Evolutionary conservation across 176 grass and related monocot species (phyloP).

Genomic region (Phoenix roebelenii): DNA sequence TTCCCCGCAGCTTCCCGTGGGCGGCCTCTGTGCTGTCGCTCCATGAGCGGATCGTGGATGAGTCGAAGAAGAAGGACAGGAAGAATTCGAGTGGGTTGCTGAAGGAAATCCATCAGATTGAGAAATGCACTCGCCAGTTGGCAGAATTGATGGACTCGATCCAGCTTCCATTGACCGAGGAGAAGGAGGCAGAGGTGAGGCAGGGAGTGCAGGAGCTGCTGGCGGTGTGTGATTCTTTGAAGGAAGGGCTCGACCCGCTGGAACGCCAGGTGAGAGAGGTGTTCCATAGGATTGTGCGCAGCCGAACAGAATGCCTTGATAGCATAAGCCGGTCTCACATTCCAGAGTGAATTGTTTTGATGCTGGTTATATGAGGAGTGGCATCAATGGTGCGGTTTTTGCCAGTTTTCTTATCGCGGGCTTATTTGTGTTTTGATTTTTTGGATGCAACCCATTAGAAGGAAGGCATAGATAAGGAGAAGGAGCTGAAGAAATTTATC

Average conservation of each 20-base stretch:
- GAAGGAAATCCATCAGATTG: constrained; percentile 85
- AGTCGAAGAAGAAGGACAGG: constrained; percentile 87
- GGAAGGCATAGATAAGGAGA: too few species aligned
- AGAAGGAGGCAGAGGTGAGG: constrained; percentile 52
- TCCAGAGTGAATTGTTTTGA: constrained; percentile 28
- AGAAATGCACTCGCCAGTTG: constrained; percentile 59
- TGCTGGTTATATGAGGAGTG: too few species aligned
- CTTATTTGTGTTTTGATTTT: too few species aligned
- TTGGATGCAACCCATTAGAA: too few species aligned
- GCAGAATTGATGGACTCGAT: constrained; percentile 55
- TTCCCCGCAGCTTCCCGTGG: constrained; percentile 55
- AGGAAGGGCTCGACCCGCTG: constrained; percentile 65
- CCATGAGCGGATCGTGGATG: constrained; percentile 65
- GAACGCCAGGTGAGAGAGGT: constrained; percentile 74
- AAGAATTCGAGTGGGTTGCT: constrained; percentile 65
- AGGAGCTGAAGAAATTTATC: too few species aligned
- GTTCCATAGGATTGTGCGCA: constrained; percentile 75
- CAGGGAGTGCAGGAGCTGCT: constrained; percentile 41
- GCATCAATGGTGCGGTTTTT: too few species aligned
- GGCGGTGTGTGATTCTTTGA: constrained; percentile 52
- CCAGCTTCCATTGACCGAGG: constrained; percentile 46
- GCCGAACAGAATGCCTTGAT: constrained; percentile 68
- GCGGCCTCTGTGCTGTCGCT: constrained; percentile 30
- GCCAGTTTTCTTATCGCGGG: too few species aligned
- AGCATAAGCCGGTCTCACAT: constrained; percentile 36